These are phyloP conservation scores for Saccharomycopsis sp. DNA, from an alignment of 805 yeast genomes.

Conservation along the genomic window DNA sequence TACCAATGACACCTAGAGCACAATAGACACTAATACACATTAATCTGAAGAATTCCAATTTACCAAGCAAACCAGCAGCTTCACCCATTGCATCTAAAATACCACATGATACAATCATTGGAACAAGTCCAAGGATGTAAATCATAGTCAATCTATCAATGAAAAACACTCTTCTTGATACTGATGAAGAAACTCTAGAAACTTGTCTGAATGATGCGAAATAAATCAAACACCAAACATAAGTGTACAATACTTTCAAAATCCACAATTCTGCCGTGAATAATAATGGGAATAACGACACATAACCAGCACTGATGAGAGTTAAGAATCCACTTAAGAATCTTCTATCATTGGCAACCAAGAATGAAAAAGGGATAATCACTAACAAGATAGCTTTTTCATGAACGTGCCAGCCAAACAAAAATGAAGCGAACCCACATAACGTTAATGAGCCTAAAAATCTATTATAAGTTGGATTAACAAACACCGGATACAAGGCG, in stretches of 20 bases:
- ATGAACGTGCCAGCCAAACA: slow-evolving; percentile 99
- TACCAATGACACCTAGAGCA: slow-evolving; percentile 71
- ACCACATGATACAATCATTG: slow-evolving; percentile 46
- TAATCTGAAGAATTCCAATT: slow-evolving; percentile 65
- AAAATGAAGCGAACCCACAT: slow-evolving; percentile 84
- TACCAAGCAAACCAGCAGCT: slow-evolving; percentile 45
- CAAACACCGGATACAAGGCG: slow-evolving; percentile 63
- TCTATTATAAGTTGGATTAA: slow-evolving; percentile 67
- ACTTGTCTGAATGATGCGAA: slow-evolving; percentile 67
- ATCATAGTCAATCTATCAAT: slow-evolving; percentile 63
- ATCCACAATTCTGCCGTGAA: slow-evolving; percentile 75
- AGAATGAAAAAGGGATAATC: slow-evolving; percentile 78
- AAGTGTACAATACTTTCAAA: slow-evolving; percentile 68
- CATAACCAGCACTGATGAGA: slow-evolving; percentile 72
- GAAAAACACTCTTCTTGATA: slow-evolving; percentile 46
- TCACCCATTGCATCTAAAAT: slow-evolving; percentile 50
- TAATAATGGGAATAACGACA: slow-evolving; percentile 81
- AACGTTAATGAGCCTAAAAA: slow-evolving; percentile 80
- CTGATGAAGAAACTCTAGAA: slow-evolving; percentile 37
- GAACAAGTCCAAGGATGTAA: slow-evolving; percentile 61
- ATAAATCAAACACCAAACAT: slow-evolving; percentile 79
- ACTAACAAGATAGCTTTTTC: slow-evolving; percentile 93
- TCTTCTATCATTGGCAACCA: slow-evolving; percentile 65
- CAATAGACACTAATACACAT: slow-evolving; percentile 86
- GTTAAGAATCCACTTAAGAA: slow-evolving; percentile 65